A percentile compares a stretch with the other conserved stretches of the same genome.
Conservation (phyloP, 148 eudicot genomes). For the Camellia granthamiana region DNA sequence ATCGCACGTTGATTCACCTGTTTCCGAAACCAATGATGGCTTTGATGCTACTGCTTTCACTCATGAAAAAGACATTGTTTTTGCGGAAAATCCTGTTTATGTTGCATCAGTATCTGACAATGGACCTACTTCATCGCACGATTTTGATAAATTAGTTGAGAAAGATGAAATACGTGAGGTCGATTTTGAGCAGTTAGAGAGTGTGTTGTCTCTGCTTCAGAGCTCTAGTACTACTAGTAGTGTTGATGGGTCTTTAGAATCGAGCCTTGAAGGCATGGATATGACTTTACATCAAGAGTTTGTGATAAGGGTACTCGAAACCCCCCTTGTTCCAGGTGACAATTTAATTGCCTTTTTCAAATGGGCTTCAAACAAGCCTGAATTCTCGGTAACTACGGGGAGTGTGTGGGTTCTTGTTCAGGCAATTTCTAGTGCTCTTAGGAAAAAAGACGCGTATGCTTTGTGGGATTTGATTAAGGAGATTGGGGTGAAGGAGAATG, state of each 20-base stretch:
- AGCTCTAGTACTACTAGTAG: conserved; percentile 18
- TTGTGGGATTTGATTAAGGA: conserved; percentile 79
- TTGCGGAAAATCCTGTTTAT: conserved; percentile 18
- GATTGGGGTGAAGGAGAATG: conserved; percentile 47
- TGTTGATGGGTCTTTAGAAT: conserved; percentile 44
- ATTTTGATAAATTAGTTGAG: conserved; percentile 14
- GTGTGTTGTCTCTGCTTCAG: conserved; percentile 62
- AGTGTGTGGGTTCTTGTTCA: conserved; percentile 43
- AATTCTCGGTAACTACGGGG: conserved; percentile 26
- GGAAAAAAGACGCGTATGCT: conserved; percentile 45
- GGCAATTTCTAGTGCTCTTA: conserved; percentile 32
- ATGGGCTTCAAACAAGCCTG: conserved; percentile 46
- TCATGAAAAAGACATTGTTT: background rate
- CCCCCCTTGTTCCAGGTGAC: conserved; percentile 51
- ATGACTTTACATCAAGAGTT: conserved; percentile 53
- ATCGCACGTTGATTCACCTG: background rate
- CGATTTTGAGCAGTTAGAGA: conserved; percentile 49
- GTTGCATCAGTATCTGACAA: conserved; percentile 14
- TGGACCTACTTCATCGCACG: background rate
- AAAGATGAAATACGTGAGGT: conserved; percentile 19
- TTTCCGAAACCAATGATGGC: conserved; percentile 3
- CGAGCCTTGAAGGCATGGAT: conserved; percentile 40
- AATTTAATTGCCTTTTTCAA: conserved; percentile 57
- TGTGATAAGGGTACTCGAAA: conserved; percentile 52
- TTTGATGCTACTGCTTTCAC: background rate